These are phyloP conservation scores for Microbotryum silenes-acaulis DNA, from an alignment of 1,284 basidiomycete species.

Conservation along the genomic window DNA sequence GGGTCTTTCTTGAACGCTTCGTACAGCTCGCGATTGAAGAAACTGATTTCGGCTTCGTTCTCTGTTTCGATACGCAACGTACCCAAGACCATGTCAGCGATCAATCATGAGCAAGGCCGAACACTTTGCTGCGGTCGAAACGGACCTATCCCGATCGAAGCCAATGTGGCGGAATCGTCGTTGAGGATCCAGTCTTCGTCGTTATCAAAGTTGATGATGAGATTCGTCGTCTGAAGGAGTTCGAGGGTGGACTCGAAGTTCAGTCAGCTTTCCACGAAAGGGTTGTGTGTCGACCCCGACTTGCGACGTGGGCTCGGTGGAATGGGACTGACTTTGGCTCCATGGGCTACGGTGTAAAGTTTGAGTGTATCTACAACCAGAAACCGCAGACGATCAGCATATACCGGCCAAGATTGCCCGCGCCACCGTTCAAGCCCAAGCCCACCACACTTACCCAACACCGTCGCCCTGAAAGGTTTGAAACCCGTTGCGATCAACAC, in stretches of 20 bases:
- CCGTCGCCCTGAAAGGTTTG: slow-evolving; percentile 71
- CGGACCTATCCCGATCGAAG: slow-evolving; percentile 65
- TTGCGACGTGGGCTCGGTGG: too few relatives aligned
- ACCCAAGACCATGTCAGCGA: neutral
- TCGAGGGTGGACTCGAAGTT: neutral
- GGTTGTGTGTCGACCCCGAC: too few relatives aligned
- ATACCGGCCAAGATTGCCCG: neutral
- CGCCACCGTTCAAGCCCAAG: slow-evolving; percentile 3
- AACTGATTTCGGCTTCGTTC: slow-evolving; percentile 87
- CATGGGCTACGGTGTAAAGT: slow-evolving; percentile 87
- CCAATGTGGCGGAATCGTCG: slow-evolving; percentile 58
- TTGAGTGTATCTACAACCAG: slow-evolving; percentile 69
- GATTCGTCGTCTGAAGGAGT: slow-evolving; percentile 65
- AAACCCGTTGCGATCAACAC: slow-evolving; percentile 52
- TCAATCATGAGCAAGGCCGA: neutral
- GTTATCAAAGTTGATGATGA: slow-evolving; percentile 90
- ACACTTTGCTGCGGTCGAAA: slow-evolving; percentile 12
- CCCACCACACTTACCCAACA: slow-evolving; percentile 51
- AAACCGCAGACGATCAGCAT: neutral
- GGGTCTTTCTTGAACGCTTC: slow-evolving; percentile 73
- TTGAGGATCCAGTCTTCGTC: slow-evolving; percentile 76
- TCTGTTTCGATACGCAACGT: slow-evolving; percentile 54
- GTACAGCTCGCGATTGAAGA: slow-evolving; percentile 71
- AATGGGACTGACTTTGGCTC: slow-evolving; percentile 58
- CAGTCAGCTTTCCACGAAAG: neutral